Base-by-base conservation (phyloP, 2,329 filamentous ascomycete genomes). In the Colletotrichum magnum region DNA sequence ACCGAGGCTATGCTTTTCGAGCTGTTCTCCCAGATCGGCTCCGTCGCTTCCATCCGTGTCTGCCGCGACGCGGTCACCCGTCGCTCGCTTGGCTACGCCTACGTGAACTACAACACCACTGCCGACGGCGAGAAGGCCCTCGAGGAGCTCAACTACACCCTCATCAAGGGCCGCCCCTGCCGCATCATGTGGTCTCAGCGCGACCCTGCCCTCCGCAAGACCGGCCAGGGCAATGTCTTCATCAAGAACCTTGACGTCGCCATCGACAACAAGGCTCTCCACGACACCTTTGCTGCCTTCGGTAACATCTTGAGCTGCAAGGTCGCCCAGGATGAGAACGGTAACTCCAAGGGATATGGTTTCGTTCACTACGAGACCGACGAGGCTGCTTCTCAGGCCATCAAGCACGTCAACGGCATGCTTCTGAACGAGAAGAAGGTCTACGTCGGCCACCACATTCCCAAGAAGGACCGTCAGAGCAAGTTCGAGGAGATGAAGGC, bases 401-500 rank as follows among this genome's bases (percentile, higher is more conserved):
- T 99, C 89, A 98, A 98, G 90, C 95, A 97, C 79, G 96, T 99
- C 80, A 99, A 99, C 83, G 96, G 96, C 82, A 99, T 99, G 96
- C 88, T 99, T 82, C 85, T 99, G 80, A 99, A 99, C 86, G 96
- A 99, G 90, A 99, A 99, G 92, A 99, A 99, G 90, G 96, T 99
- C 73, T 99, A 97, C 77, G 96, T 99, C 76, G 96, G 96, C 73
- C 95, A 98, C 85, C 96, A 99, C 86, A 98, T 99, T 78, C 95
- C 96, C 82, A 98, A 98, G 93, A 98, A 98, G 90, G 96, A 99
- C 81, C 95, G 96, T 78, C 96, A 98, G 90, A 97, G 94, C 94
- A 99, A 99, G 87, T 98, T 98, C 77, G 96, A 99, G 87, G 96
- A 99, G 89, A 99, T 99, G 95, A 99, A 99, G 92, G 96, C 96